These are phyloP conservation scores for Harringtonia aguacate DNA, from an alignment of 2,329 filamentous ascomycete genomes.

Conservation along the genomic window DNA sequence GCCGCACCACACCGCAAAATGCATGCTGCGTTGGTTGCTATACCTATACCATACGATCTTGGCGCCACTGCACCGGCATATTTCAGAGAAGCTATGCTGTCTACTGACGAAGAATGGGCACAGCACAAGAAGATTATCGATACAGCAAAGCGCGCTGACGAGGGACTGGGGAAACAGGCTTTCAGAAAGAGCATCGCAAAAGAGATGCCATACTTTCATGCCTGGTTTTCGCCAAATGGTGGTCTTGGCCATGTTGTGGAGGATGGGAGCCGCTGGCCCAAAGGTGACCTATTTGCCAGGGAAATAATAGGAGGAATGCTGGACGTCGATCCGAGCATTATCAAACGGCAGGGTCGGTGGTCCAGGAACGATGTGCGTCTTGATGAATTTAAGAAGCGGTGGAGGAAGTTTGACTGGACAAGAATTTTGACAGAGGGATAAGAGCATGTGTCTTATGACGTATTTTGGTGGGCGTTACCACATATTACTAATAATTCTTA, in stretches of 20 bases:
- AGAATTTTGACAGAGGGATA: conserved; percentile 37
- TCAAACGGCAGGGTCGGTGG: conserved; percentile 90
- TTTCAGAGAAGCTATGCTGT: conserved; percentile 88
- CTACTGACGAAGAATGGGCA: conserved; percentile 83
- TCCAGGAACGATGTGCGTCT: conserved; percentile 55
- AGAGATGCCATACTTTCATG: conserved; percentile 98
- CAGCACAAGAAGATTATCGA: conserved; percentile 95
- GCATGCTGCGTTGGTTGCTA: conserved; percentile 76
- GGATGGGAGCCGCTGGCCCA: conserved; percentile 74
- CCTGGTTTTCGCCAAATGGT: conserved; percentile 88
- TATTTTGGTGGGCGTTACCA: too few species aligned
- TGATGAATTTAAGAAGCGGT: conserved; percentile 71
- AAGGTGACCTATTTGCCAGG: conserved; percentile 82
- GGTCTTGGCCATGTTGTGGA: conserved; percentile 90
- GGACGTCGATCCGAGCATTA: conserved; percentile 67
- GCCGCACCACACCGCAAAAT: conserved; percentile 65
- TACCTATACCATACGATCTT: conserved; percentile 84
- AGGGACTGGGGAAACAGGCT: conserved; percentile 65
- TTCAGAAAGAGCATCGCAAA: conserved; percentile 78
- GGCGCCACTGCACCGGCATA: conserved; percentile 88
- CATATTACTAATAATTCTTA: background rate
- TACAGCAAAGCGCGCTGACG: conserved; percentile 55
- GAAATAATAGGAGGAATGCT: conserved; percentile 91
- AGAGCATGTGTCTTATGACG: background rate
- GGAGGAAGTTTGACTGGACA: conserved; percentile 90